Percentiles rank a stretch among this genome's conserved stretches.
phyloP scores from a whole-genome alignment of 257 asterid species.

The Ilex aquifolium region DNA sequence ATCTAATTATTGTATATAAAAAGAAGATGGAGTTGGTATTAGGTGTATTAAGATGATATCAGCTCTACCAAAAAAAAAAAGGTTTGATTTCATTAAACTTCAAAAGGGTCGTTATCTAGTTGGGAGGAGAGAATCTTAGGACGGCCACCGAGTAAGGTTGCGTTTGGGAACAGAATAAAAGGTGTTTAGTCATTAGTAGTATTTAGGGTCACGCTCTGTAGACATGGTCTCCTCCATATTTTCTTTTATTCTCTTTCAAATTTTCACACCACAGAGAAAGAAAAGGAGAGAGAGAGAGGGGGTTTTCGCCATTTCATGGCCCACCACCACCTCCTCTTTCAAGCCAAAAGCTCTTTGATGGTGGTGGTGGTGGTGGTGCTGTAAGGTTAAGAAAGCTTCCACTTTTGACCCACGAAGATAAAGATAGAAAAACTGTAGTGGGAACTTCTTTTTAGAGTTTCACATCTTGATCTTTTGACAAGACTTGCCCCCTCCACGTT shows the following conservation, averaged over 20 bases:
- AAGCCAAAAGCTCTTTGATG: background rate
- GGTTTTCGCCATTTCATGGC: too few species aligned
- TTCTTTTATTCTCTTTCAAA: background rate
- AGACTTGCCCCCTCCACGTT: slow-evolving; percentile 42
- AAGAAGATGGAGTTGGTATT: slow-evolving; percentile 53
- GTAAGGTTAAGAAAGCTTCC: slow-evolving; percentile 13
- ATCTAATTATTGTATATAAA: too few species aligned
- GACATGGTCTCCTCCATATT: slow-evolving; percentile 2
- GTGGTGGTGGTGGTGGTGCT: slow-evolving; percentile 17
- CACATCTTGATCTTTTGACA: slow-evolving; percentile 44
- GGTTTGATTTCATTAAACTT: slow-evolving; percentile 1
- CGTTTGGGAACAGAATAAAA: slow-evolving; percentile 47
- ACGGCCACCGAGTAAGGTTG: slow-evolving; percentile 58
- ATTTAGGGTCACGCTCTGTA: slow-evolving; percentile 10
- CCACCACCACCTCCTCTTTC: background rate
- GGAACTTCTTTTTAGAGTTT: slow-evolving; percentile 77
- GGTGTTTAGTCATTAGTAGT: slow-evolving; percentile 35
- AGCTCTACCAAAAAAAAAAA: slow-evolving; percentile 4
- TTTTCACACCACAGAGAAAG: too few species aligned
- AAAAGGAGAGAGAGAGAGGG: too few species aligned
- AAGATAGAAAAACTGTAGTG: slow-evolving; percentile 32
- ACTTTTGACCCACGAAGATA: slow-evolving; percentile 51
- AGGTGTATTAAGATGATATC: slow-evolving; percentile 31
- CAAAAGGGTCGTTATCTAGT: slow-evolving; percentile 36
- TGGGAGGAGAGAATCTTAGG: slow-evolving; percentile 73